Conservation (phyloP, 192 early-diverging fungal genomes). For the Podila clonocystis region DNA sequence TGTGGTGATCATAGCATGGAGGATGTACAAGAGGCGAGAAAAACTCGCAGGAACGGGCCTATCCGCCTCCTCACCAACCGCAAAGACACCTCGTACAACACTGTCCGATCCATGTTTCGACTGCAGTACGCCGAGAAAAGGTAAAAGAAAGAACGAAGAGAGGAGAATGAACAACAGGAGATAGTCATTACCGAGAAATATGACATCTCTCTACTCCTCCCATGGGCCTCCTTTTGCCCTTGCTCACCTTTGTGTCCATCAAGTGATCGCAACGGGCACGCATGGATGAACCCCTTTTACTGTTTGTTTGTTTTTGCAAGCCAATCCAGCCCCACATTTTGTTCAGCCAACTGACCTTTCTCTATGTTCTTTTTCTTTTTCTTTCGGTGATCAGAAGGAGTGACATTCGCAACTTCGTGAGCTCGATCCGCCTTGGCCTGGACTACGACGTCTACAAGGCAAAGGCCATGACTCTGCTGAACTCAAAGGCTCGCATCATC, state of each 20-base stretch:
- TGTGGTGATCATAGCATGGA: slow-evolving; percentile 18
- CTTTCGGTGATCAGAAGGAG: slow-evolving; percentile 20
- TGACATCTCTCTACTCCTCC: not conserved
- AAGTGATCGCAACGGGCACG: not conserved
- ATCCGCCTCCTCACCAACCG: slow-evolving; percentile 24
- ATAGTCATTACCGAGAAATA: not conserved
- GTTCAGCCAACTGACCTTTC: not conserved
- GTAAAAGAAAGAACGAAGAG: not conserved
- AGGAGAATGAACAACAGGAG: too few relatives aligned
- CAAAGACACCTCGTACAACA: slow-evolving; percentile 44
- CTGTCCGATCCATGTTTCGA: slow-evolving; percentile 26
- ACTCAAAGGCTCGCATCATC: slow-evolving; percentile 39
- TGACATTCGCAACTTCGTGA: slow-evolving; percentile 36
- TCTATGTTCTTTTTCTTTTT: not conserved
- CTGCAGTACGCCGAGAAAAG: slow-evolving; percentile 39
- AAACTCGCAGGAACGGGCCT: slow-evolving; percentile 22
- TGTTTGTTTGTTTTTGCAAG: too few relatives aligned
- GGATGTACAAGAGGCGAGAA: slow-evolving; percentile 29
- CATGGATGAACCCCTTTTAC: not conserved
- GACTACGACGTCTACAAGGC: slow-evolving; percentile 47
- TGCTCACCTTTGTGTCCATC: not conserved
- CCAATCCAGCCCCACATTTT: too few relatives aligned
- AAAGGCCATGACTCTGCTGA: slow-evolving; percentile 26
- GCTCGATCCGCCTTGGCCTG: slow-evolving; percentile 28
- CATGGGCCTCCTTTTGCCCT: too few relatives aligned